phyloP scores from a whole-genome alignment of 164 flowering plant species.

The Umbilicus rupestris region DNA sequence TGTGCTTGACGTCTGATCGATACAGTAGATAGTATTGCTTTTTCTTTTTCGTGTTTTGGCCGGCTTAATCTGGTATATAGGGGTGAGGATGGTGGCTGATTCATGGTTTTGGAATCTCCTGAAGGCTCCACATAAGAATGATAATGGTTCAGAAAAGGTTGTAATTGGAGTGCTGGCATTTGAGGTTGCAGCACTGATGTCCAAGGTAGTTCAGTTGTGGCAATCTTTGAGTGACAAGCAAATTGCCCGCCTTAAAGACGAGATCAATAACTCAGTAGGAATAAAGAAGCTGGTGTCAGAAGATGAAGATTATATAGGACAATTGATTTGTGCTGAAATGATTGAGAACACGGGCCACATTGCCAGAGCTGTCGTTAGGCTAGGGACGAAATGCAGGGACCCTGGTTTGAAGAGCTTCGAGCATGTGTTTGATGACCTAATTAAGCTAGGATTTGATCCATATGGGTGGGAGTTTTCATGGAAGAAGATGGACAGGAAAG shows the following conservation, averaged over 20 bases:
- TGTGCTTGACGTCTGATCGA: neutral
- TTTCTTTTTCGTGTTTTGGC: too few relatives aligned
- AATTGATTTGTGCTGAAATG: constrained; percentile 49
- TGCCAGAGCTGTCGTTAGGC: constrained; percentile 56
- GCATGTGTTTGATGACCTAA: constrained; percentile 39
- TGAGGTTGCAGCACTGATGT: constrained; percentile 82
- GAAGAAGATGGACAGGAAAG: constrained; percentile 83
- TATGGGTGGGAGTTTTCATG: constrained; percentile 43
- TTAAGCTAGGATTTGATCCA: constrained; percentile 32
- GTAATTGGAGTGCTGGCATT: constrained; percentile 67
- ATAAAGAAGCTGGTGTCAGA: constrained; percentile 76
- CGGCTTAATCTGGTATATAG: neutral
- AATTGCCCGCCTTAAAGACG: constrained; percentile 43
- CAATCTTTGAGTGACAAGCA: constrained; percentile 61
- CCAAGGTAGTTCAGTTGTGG: constrained; percentile 71
- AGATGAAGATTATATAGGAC: constrained; percentile 47
- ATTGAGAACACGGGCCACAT: constrained; percentile 39
- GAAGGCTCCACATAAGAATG: constrained; percentile 32
- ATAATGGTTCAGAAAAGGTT: constrained; percentile 27
- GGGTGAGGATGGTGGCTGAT: constrained; percentile 46
- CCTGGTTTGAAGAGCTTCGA: constrained; percentile 53
- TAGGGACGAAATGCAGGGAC: constrained; percentile 54
- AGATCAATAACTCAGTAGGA: constrained; percentile 43
- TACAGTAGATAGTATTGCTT: neutral
- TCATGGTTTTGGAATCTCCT: constrained; percentile 67